Base-by-base conservation (phyloP, 306 rosid species). In the Styphnolobium japonicum region DNA sequence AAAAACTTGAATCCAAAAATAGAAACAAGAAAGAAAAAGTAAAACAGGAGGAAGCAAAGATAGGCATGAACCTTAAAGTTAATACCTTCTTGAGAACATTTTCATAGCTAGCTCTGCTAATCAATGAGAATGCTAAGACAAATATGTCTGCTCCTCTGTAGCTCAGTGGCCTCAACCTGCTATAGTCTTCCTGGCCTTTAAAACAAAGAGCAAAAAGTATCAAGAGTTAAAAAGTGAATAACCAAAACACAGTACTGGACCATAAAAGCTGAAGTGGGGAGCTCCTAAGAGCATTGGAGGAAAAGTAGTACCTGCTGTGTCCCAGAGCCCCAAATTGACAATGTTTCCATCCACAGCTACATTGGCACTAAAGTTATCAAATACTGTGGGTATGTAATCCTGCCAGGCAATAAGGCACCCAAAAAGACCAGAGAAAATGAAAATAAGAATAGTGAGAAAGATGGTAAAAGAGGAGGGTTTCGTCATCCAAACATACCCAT, bases 111-210 rank as follows among this genome's bases (percentile, higher is more conserved):
- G 98, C 94, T 83, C 95, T 79, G 53, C 98, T 95, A 73, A 91
- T 95, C 67, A 95, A 85, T 19, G 98, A 95, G 84, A 95, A 95
- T 75, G 98, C 92, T 18, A 95, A 80, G 11, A 95, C 98, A 85
- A 95, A 95, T 33, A 95, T 83, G 71, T 95, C 98, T 16, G 98
- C 98, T 51, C 98, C 98, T 89, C 97, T 91, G 22, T 95, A 95
- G 62, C 98, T 95, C 85, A 95, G 86, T 80, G 98, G 98, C 87
- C 98, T 92, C 86, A 95, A 84, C 82, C 98, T 95, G 79, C 98
- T 95, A 53, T 95, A 95, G 79, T 95, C 98, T 87, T 95, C 98
- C 77, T 95, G 98, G 4, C 98, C 98, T 96, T 85, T 46, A 83
- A 77, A 77, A 53, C 77, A 83, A 31, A 67, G 39, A 27, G 66